Conservation (phyloP, 2,329 filamentous ascomycete genomes). For the Polychaeton citri region DNA sequence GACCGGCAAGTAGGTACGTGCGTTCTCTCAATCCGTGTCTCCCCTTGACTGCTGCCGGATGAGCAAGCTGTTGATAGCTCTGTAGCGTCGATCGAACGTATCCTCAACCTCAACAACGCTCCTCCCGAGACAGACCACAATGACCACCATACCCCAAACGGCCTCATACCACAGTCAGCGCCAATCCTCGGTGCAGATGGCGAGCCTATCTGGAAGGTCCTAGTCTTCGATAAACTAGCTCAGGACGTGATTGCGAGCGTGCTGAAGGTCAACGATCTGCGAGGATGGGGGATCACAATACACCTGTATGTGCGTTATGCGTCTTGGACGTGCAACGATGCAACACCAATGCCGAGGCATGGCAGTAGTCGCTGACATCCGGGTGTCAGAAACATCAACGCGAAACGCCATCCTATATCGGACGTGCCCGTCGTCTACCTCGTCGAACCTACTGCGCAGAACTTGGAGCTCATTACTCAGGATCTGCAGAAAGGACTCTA, state of each 20-base stretch:
- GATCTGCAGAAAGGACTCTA: conserved; percentile 84
- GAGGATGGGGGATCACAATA: conserved; percentile 90
- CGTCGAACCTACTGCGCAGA: conserved; percentile 73
- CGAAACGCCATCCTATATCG: conserved; percentile 75
- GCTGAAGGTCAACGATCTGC: conserved; percentile 80
- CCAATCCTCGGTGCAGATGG: conserved; percentile 76
- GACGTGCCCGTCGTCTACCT: conserved; percentile 95
- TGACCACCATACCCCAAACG: conserved; percentile 42
- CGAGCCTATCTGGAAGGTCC: conserved; percentile 92
- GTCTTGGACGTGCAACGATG: neutral
- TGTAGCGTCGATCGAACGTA: conserved; percentile 91
- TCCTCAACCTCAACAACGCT: conserved; percentile 84
- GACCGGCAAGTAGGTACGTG: conserved; percentile 59
- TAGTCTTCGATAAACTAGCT: conserved; percentile 86
- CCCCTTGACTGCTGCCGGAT: no score
- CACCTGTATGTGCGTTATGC: conserved; percentile 53
- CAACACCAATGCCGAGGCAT: neutral
- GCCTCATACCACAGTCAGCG: conserved; percentile 53
- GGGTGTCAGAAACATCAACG: conserved; percentile 54
- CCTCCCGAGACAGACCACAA: conserved; percentile 41
- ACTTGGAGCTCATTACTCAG: conserved; percentile 68
- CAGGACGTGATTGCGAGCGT: conserved; percentile 96
- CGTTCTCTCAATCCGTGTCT: conserved; percentile 11
- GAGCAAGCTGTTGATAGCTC: no score
- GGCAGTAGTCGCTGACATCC: conserved; percentile 19